These are phyloP conservation scores for Cladorrhinum samala DNA, from an alignment of 495 filamentous ascomycete species.

Conservation along the genomic window DNA sequence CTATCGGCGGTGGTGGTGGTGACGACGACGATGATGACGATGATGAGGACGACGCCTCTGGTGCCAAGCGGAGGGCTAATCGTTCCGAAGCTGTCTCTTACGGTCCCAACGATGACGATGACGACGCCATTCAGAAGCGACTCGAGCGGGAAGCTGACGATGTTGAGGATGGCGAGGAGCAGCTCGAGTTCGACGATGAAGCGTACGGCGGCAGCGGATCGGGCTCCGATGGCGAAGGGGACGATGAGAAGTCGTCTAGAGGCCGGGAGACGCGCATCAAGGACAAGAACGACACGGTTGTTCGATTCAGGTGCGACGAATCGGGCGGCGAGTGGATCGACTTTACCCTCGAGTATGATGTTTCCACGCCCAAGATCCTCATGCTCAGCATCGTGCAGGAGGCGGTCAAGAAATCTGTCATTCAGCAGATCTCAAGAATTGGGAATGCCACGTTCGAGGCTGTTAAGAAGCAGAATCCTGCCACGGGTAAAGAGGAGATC, in stretches of 20 bases:
- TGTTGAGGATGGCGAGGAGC: constrained; percentile 43
- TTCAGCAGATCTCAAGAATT: constrained; percentile 78
- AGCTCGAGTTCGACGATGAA: constrained; percentile 47
- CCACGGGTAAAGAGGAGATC: constrained; percentile 42
- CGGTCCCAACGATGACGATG: constrained; percentile 85
- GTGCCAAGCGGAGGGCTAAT: constrained; percentile 66
- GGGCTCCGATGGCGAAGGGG: constrained; percentile 38
- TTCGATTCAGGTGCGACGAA: constrained; percentile 74
- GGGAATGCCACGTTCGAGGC: constrained; percentile 64
- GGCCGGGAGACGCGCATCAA: constrained; percentile 62
- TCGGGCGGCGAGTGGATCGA: constrained; percentile 65
- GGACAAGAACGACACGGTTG: constrained; percentile 57
- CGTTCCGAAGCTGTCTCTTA: constrained; percentile 77
- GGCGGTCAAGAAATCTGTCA: constrained; percentile 65
- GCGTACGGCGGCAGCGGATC: constrained; percentile 48
- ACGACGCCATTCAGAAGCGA: constrained; percentile 62
- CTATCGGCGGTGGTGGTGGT: constrained; percentile 47
- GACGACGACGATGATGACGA: constrained; percentile 67
- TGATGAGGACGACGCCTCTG: constrained; percentile 80
- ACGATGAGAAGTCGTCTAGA: constrained; percentile 36
- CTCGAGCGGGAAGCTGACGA: constrained; percentile 48
- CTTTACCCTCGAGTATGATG: constrained; percentile 78
- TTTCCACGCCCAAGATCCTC: constrained; percentile 78
- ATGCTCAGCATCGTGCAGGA: constrained; percentile 84
- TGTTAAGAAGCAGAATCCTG: constrained; percentile 51